These are phyloP conservation scores for Durusdinium trenchii DNA, from an alignment of 73 alveolate genomes.

Conservation along the genomic window DNA sequence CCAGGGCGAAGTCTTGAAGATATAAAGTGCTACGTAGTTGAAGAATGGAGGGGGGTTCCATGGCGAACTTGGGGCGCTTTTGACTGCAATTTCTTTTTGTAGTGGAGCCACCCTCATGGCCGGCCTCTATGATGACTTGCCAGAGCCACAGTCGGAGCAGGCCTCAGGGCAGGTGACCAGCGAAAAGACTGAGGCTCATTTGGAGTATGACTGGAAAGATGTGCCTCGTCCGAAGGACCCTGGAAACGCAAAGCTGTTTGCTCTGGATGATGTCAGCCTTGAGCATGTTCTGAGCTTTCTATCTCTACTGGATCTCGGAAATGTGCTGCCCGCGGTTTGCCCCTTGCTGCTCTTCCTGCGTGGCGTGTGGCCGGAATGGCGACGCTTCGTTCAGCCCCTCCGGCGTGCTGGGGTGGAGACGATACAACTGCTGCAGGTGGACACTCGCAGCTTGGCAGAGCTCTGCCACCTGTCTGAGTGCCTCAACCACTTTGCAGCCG, in stretches of 20 bases:
- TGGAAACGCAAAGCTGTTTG: background rate
- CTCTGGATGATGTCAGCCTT: conserved; percentile 40
- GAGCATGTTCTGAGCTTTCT: conserved; percentile 4
- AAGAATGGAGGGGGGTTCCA: no score
- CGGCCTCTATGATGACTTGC: conserved; percentile 57
- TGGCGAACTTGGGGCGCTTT: no score
- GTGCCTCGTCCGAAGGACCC: conserved; percentile 39
- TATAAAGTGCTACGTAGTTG: no score
- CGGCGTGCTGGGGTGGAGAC: background rate
- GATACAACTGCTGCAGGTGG: conserved; percentile 21
- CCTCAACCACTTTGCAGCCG: conserved; percentile 9
- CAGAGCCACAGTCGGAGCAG: conserved; percentile 37
- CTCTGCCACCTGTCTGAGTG: conserved; percentile 28
- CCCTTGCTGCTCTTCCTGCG: conserved; percentile 77
- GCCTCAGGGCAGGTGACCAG: background rate
- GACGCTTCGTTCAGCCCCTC: conserved; percentile 62
- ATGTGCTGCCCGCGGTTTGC: conserved; percentile 72
- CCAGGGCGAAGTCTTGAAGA: no score
- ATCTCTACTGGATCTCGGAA: conserved; percentile 48
- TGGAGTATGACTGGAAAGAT: background rate
- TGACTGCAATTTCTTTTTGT: no score
- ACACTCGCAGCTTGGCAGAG: conserved; percentile 36
- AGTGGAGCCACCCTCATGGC: conserved; percentile 21
- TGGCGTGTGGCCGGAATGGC: conserved; percentile 63
- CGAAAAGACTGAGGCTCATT: background rate